Conservation (phyloP, 139 green algal genomes). For the Chlamydomonas schloesseri region DNA sequence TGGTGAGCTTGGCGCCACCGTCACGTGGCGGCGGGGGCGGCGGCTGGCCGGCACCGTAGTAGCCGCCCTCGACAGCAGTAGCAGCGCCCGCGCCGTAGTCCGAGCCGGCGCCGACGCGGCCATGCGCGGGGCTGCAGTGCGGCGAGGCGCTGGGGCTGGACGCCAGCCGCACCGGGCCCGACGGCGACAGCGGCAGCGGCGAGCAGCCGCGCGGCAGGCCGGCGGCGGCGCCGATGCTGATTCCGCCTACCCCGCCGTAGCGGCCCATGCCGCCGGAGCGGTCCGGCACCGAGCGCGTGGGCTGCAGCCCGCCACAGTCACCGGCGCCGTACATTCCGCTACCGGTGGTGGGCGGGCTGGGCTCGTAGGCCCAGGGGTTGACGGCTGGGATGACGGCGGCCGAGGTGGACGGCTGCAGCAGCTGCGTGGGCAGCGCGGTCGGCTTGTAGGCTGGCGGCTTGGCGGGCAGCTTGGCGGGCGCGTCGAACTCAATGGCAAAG, state of each 20-base stretch:
- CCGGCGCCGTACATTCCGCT: too few relatives aligned
- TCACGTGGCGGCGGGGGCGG: conserved; percentile 23
- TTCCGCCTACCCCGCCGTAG: not conserved
- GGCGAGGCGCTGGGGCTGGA: conserved; percentile 16
- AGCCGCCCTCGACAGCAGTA: not conserved
- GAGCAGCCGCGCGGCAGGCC: not conserved
- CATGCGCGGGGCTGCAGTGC: not conserved
- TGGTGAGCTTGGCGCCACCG: not conserved
- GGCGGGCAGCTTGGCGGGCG: not conserved
- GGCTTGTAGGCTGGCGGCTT: conserved; percentile 44
- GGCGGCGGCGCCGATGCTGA: not conserved
- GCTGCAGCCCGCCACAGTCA: not conserved
- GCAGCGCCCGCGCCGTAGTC: not conserved
- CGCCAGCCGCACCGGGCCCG: not conserved
- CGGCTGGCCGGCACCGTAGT: conserved; percentile 32
- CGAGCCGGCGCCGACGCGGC: too few relatives aligned
- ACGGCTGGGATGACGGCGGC: conserved; percentile 28
- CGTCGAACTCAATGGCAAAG: conserved; percentile 35
- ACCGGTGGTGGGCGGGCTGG: not conserved
- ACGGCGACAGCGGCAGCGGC: not conserved
- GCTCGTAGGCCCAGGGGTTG: conserved; percentile 39
- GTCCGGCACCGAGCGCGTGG: conserved; percentile 18
- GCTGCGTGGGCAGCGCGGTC: conserved; percentile 31
- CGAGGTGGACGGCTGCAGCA: conserved; percentile 34
- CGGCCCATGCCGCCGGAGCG: not conserved